These are phyloP conservation scores for Chloropicon primus DNA, from an alignment of 139 green algal species.

Conservation along the genomic window DNA sequence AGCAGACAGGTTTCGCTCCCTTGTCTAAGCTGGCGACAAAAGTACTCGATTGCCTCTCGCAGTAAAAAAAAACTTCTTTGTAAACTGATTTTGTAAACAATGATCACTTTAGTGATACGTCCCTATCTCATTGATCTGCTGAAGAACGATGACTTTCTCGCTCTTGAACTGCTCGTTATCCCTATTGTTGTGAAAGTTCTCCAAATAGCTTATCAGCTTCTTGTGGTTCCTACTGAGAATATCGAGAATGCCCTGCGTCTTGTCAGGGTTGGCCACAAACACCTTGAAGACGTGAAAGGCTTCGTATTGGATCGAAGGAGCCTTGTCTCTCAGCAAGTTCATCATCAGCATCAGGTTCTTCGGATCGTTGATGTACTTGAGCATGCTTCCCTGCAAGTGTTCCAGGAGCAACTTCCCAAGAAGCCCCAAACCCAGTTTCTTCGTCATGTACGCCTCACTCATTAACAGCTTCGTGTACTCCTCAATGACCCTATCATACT, in stretches of 20 bases:
- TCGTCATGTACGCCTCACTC: neutral
- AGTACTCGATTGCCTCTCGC: neutral
- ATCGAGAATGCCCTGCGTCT: constrained; percentile 60
- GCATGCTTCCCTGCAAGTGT: constrained; percentile 74
- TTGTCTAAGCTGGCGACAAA: neutral
- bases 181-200: constrained; percentile 79
- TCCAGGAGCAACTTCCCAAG: constrained; percentile 86
- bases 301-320: constrained; percentile 85
- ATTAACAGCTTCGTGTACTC: neutral
- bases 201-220: constrained; percentile 83
- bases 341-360: constrained; percentile 87
- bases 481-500: neutral
- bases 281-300: constrained; percentile 98
- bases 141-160: constrained; percentile 78
- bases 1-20: neutral
- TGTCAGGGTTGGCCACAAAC: constrained; percentile 92
- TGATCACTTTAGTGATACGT: no score
- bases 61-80: no score
- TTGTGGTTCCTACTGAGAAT: constrained; percentile 76
- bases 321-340: constrained; percentile 78
- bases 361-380: constrained; percentile 64
- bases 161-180: constrained; percentile 78
- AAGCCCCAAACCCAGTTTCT: constrained; percentile 37
- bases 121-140: constrained; percentile 42
- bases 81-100: neutral